Evolutionary conservation across 108 stramenopile genomes (phyloP).

Genomic region (Cyclotella distinguenda): DNA sequence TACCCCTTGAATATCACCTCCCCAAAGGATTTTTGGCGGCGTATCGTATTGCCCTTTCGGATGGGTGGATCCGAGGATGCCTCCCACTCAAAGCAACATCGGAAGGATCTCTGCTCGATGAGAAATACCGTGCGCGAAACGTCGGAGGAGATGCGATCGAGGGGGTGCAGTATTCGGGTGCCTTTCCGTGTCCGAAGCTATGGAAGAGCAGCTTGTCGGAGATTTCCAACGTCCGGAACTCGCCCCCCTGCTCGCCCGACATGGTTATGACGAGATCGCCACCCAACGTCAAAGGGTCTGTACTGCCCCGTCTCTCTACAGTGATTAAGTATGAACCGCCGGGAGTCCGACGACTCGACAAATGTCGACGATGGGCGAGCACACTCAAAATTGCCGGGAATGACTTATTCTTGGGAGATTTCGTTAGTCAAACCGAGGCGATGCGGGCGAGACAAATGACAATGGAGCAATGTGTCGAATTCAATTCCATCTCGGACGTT

Average conservation of each 20-base stretch:
- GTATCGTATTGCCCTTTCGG: conserved; percentile 15
- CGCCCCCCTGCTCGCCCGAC: conserved; percentile 4
- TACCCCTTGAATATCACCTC: conserved; percentile 6
- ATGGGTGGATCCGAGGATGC: conserved; percentile 11
- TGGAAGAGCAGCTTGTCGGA: background rate
- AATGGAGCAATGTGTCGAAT: background rate
- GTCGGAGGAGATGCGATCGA: conserved; percentile 17
- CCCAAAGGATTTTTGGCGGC: conserved; percentile 16
- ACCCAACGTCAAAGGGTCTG: background rate
- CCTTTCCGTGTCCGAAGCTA: background rate
- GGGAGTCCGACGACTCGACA: conserved; percentile 11
- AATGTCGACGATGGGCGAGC: conserved; percentile 22
- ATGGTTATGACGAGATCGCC: background rate
- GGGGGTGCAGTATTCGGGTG: conserved; percentile 15
- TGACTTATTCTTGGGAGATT: conserved; percentile 25
- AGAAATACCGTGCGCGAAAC: conserved; percentile 12
- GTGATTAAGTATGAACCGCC: background rate
- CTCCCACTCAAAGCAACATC: conserved; percentile 15
- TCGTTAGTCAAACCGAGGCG: conserved; percentile 25
- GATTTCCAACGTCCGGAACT: background rate
- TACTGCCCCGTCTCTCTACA: background rate
- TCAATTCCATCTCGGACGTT: background rate
- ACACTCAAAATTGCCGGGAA: conserved; percentile 16
- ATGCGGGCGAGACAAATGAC: conserved; percentile 6
- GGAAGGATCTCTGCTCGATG: conserved; percentile 9